phyloP scores from a whole-genome alignment of 805 yeast genomes.

The Lipomyces orientalis region DNA sequence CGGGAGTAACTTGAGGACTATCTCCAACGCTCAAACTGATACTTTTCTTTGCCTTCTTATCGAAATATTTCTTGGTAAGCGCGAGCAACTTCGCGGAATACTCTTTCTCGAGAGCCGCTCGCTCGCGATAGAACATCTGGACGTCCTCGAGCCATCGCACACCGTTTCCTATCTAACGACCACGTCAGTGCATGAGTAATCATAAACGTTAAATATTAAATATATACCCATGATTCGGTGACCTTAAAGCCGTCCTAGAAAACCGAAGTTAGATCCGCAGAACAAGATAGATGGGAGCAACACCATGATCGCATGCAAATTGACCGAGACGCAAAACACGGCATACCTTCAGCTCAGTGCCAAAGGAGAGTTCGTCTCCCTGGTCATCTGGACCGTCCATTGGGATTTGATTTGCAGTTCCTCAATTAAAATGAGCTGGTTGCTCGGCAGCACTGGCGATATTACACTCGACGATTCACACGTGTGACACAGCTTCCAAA shows the following conservation, averaged over 20 bases:
- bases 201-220: not conserved
- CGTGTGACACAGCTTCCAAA: not conserved
- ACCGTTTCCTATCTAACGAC: slow-evolving; percentile 55
- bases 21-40: slow-evolving; percentile 86
- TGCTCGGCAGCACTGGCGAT: not conserved
- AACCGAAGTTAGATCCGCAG: not conserved
- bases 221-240: slow-evolving; percentile 74
- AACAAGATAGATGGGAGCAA: too few species aligned
- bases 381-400: slow-evolving; percentile 31
- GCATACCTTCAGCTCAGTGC: slow-evolving; percentile 44
- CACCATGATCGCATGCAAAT: not conserved
- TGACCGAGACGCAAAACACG: not conserved
- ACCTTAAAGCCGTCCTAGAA: slow-evolving; percentile 72
- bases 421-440: not conserved
- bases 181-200: slow-evolving; percentile 1
- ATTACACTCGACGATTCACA: not conserved
- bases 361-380: slow-evolving; percentile 39
- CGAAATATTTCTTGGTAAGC: slow-evolving; percentile 70
- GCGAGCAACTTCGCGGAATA: slow-evolving; percentile 71
- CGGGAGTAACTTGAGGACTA: slow-evolving; percentile 88
- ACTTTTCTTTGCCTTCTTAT: slow-evolving; percentile 72
- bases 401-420: slow-evolving; percentile 7
- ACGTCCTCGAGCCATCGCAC: slow-evolving; percentile 77
- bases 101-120: slow-evolving; percentile 82
- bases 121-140: slow-evolving; percentile 80